A percentile compares a stretch with the other conserved stretches of the same genome.
phyloP scores from a whole-genome alignment of 2,329 filamentous ascomycete genomes.

The Metarhizium brunneum region DNA sequence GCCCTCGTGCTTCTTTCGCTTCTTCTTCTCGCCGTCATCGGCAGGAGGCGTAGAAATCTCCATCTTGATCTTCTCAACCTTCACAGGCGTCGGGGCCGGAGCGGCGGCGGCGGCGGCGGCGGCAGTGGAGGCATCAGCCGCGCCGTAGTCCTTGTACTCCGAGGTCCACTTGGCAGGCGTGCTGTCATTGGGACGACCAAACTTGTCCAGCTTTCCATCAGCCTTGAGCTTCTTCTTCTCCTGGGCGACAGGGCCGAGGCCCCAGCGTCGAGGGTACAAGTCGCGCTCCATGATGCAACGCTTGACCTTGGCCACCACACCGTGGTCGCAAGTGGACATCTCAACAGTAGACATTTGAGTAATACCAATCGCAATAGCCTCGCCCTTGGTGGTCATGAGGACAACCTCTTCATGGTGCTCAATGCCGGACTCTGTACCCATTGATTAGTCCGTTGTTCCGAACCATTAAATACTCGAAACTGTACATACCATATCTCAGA shows the following conservation, averaged over 20 bases:
- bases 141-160: conserved; percentile 85
- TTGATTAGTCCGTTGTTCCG: conserved; percentile 9
- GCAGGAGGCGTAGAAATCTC: conserved; percentile 25
- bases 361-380: conserved; percentile 93
- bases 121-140: conserved; percentile 36
- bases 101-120: conserved; percentile 33
- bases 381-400: conserved; percentile 97
- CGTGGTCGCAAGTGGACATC: conserved; percentile 93
- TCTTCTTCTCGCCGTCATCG: conserved; percentile 51
- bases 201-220: conserved; percentile 97
- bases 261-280: conserved; percentile 94
- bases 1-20: conserved; percentile 75
- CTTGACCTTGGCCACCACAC: conserved; percentile 97
- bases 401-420: conserved; percentile 95
- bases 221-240: conserved; percentile 99
- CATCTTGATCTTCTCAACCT: conserved; percentile 27
- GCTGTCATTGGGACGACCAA: conserved; percentile 80
- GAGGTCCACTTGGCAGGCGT: conserved; percentile 90
- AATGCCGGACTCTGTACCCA: conserved; percentile 64
- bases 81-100: conserved; percentile 12
- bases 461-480: neutral
- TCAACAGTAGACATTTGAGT: conserved; percentile 98
- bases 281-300: conserved; percentile 99
- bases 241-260: conserved; percentile 80
- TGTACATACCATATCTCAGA: conserved; percentile 67